A percentile compares a stretch with the other conserved stretches of the same genome.
Evolutionary conservation across 2,329 filamentous ascomycete genomes (phyloP).

Genomic region (Pseudogymnoascus sp.): DNA sequence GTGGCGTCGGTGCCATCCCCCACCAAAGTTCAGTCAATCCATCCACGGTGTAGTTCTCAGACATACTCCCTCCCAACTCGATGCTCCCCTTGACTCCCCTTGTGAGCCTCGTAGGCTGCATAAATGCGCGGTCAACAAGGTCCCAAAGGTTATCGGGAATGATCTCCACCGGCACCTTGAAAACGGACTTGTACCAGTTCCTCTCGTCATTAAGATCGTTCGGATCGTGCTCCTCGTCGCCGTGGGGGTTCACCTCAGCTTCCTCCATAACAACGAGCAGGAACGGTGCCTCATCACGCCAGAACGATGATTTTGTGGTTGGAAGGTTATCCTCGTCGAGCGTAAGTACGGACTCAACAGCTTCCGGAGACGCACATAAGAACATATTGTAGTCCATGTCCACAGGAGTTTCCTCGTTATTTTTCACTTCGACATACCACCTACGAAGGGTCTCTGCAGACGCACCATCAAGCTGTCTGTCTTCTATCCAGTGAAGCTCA

Average conservation of each 20-base stretch:
- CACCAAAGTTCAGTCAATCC: conserved; percentile 1
- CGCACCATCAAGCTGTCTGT: conserved; percentile 7
- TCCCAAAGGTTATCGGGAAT: conserved; percentile 17
- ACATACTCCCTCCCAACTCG: neutral
- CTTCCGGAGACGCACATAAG: conserved; percentile 18
- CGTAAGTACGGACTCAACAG: conserved; percentile 14
- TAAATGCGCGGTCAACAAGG: conserved; percentile 9
- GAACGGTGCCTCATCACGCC: conserved; percentile 16
- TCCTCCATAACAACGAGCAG: conserved; percentile 17
- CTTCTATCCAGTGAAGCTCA: conserved; percentile 17
- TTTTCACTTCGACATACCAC: conserved; percentile 4
- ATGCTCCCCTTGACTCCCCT: neutral
- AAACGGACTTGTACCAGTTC: conserved; percentile 19
- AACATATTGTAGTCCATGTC: conserved; percentile 14
- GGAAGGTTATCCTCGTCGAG: neutral
- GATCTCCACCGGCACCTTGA: conserved; percentile 20
- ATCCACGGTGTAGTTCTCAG: neutral
- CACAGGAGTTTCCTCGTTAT: neutral
- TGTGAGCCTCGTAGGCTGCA: neutral
- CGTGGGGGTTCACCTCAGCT: conserved; percentile 10
- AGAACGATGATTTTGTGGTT: conserved; percentile 10
- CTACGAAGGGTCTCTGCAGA: conserved; percentile 10
- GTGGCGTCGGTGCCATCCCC: neutral
- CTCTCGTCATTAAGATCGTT: conserved; percentile 13
- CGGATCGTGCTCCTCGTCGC: conserved; percentile 3